phyloP scores from a whole-genome alignment of 306 rosid genomes.

The Vigna reflexopilosa region DNA sequence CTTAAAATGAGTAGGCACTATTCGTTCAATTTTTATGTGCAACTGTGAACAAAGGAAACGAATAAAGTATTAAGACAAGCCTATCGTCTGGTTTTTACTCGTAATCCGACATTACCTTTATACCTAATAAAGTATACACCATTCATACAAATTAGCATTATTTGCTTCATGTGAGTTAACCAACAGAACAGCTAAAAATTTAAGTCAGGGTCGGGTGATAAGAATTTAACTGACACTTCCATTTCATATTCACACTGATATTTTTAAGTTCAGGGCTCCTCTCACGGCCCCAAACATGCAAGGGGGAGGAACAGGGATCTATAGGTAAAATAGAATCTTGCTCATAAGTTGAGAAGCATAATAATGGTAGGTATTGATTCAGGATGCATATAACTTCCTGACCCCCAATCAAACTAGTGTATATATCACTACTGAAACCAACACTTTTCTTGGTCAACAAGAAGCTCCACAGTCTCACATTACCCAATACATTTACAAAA shows the following conservation, averaged over 20 bases:
- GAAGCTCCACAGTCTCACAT: constrained; percentile 17
- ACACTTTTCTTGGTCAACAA: constrained; percentile 18
- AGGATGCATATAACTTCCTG: constrained; percentile 10
- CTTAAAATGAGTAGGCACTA: not conserved
- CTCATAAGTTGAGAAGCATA: not conserved
- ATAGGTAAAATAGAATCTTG: not conserved
- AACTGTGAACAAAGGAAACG: not conserved
- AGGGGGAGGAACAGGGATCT: not conserved
- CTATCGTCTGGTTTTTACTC: not conserved
- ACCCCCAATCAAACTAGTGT: constrained; percentile 1
- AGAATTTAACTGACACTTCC: constrained; percentile 7
- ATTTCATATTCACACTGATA: constrained; percentile 8
- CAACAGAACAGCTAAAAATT: not conserved
- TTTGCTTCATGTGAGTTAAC: constrained; percentile 1
- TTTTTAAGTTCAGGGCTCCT: not conserved
- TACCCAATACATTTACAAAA: constrained; percentile 10
- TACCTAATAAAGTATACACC: not conserved
- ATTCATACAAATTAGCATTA: constrained; percentile 9
- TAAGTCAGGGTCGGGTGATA: not conserved
- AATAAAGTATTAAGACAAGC: not conserved
- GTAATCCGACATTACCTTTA: not conserved
- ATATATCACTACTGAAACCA: not conserved
- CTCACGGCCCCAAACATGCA: not conserved
- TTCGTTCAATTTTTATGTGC: no score
- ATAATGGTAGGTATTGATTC: not conserved